phyloP scores from a whole-genome alignment of 1,284 basidiomycete genomes.

The Megacollybia platyphylla region DNA sequence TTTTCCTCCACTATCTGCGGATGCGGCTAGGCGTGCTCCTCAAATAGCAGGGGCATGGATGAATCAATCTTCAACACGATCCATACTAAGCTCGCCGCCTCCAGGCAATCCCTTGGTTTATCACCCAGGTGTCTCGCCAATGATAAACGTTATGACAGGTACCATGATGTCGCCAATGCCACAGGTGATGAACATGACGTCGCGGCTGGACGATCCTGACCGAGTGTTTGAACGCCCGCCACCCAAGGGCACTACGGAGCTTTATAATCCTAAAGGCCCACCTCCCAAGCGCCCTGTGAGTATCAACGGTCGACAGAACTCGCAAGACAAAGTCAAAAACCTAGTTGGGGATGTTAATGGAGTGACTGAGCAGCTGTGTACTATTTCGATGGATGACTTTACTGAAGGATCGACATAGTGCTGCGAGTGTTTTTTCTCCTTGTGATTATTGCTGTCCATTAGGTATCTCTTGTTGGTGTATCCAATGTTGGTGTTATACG shows the following conservation, averaged over 20 bases:
- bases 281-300: neutral
- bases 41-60: slow-evolving; percentile 54
- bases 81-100: slow-evolving; percentile 31
- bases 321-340: neutral
- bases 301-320: neutral
- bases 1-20: slow-evolving; percentile 54
- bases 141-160: slow-evolving; percentile 4
- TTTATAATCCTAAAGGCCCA: slow-evolving; percentile 35
- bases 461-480: too few species aligned
- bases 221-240: slow-evolving; percentile 34
- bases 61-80: slow-evolving; percentile 38
- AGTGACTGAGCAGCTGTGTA: too few species aligned
- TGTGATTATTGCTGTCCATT: too few species aligned
- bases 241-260: slow-evolving; percentile 34
- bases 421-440: too few species aligned
- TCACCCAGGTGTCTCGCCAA: slow-evolving; percentile 15
- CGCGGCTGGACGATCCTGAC: slow-evolving; percentile 35
- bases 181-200: slow-evolving; percentile 8
- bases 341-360: too few species aligned
- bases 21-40: slow-evolving; percentile 29
- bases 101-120: slow-evolving; percentile 22
- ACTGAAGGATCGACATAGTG: too few species aligned
- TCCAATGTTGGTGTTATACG: too few species aligned
- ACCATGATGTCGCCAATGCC: slow-evolving; percentile 2
- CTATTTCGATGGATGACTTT: too few species aligned